These are phyloP conservation scores for Peronospora destructor DNA, from an alignment of 352 stramenopile species.

Conservation along the genomic window DNA sequence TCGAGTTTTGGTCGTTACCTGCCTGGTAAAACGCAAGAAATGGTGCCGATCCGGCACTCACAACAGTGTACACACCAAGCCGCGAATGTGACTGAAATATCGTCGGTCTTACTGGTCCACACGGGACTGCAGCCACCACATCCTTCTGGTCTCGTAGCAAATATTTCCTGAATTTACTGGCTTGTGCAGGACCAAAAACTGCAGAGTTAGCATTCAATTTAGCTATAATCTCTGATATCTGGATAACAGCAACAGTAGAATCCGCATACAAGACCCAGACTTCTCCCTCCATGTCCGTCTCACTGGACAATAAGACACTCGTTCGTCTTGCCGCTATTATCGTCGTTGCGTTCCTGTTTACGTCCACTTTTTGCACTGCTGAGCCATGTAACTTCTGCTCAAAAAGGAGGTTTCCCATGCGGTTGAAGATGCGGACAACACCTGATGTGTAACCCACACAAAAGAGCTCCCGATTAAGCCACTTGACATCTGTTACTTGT, in stretches of 20 bases:
- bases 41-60: constrained; percentile 56
- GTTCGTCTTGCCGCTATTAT: constrained; percentile 25
- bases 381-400: constrained; percentile 55
- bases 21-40: constrained; percentile 82
- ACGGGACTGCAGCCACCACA: constrained; percentile 54
- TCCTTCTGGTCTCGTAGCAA: constrained; percentile 59
- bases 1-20: constrained; percentile 80
- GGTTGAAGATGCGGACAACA: constrained; percentile 52
- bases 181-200: constrained; percentile 58
- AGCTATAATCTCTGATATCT: constrained; percentile 49
- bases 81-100: constrained; percentile 81
- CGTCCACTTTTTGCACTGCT: constrained; percentile 40
- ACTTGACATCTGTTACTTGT: constrained; percentile 55
- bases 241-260: constrained; percentile 69
- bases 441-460: constrained; percentile 51
- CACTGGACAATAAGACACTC: constrained; percentile 20
- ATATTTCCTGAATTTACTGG: constrained; percentile 79
- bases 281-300: constrained; percentile 37
- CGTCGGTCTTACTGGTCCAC: constrained; percentile 51
- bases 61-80: constrained; percentile 61
- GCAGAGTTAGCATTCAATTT: constrained; percentile 45
- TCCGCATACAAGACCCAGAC: constrained; percentile 78
- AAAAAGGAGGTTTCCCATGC: constrained; percentile 43
- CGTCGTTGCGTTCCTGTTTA: constrained; percentile 37
- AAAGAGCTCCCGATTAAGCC: constrained; percentile 51